Evolutionary conservation across 371 early-diverging fungal genomes (phyloP).

Genomic region (Mucor plumbeus): DNA sequence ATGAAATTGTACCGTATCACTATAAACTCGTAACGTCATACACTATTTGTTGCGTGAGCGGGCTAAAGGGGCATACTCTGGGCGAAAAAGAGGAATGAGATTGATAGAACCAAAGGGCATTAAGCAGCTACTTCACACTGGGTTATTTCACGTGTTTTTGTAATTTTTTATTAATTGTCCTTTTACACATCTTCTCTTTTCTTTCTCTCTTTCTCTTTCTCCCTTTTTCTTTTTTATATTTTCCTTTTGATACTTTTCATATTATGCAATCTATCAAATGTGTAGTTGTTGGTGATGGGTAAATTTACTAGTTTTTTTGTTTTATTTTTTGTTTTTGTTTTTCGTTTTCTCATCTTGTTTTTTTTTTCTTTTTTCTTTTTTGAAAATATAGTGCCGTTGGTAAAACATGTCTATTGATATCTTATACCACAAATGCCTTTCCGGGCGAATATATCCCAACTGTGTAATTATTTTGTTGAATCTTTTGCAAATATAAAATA

Average conservation of each 20-base stretch:
- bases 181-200: slow-evolving; percentile 1
- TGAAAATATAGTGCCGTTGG: slow-evolving; percentile 76
- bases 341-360: slow-evolving; percentile 1
- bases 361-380: neutral
- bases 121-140: slow-evolving; percentile 9
- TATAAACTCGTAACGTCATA: slow-evolving; percentile 1
- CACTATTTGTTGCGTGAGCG: neutral
- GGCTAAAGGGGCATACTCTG: neutral
- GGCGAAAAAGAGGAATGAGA: neutral
- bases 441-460: slow-evolving; percentile 97
- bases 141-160: slow-evolving; percentile 11
- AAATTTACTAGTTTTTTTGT: slow-evolving; percentile 22
- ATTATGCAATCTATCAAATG: slow-evolving; percentile 97
- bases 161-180: neutral
- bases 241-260: slow-evolving; percentile 13
- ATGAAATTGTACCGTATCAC: neutral
- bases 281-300: slow-evolving; percentile 97
- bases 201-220: slow-evolving; percentile 12
- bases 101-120: neutral
- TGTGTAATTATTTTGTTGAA: slow-evolving; percentile 65
- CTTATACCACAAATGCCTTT: slow-evolving; percentile 96
- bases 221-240: slow-evolving; percentile 13
- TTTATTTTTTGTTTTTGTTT: neutral
- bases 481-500: neutral
- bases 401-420: slow-evolving; percentile 94